Percentiles rank a stretch among this genome's conserved stretches.
Conservation (phyloP, 73 alveolate species). For the Paramecium octaurelia region DNA sequence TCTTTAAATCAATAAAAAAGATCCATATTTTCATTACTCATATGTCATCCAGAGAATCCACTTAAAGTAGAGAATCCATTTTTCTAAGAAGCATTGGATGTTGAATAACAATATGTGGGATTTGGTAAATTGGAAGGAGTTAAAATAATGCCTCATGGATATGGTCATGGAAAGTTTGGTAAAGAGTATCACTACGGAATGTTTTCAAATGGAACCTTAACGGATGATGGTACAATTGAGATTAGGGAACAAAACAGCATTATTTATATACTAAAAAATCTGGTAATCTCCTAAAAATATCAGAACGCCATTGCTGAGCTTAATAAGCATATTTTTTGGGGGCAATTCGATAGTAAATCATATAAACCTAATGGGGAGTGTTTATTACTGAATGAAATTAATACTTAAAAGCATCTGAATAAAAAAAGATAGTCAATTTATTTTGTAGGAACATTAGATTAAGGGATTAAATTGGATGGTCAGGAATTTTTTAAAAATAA, state of each 20-base stretch:
- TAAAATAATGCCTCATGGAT: background rate
- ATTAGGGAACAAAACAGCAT: background rate
- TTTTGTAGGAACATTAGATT: background rate
- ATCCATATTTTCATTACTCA: background rate
- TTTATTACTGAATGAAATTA: background rate
- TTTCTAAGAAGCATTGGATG: background rate
- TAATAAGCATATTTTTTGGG: background rate
- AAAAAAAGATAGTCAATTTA: background rate
- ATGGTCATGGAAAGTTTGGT: background rate
- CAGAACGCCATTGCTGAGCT: background rate
- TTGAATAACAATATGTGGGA: background rate
- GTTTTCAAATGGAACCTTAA: background rate
- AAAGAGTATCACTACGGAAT: background rate
- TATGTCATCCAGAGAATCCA: constrained; percentile 21
- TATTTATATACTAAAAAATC: background rate
- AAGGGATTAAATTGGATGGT: background rate
- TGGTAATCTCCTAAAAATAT: background rate
- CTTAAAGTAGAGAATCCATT: background rate
- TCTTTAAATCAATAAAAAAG: background rate
- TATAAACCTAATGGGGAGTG: background rate
- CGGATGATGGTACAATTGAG: background rate
- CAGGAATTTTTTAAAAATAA: background rate
- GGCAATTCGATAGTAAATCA: background rate
- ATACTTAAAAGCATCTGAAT: background rate
- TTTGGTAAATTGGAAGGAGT: background rate